Conservation (phyloP, 2,329 filamentous ascomycete species). For the Dactylellina sp. region DNA sequence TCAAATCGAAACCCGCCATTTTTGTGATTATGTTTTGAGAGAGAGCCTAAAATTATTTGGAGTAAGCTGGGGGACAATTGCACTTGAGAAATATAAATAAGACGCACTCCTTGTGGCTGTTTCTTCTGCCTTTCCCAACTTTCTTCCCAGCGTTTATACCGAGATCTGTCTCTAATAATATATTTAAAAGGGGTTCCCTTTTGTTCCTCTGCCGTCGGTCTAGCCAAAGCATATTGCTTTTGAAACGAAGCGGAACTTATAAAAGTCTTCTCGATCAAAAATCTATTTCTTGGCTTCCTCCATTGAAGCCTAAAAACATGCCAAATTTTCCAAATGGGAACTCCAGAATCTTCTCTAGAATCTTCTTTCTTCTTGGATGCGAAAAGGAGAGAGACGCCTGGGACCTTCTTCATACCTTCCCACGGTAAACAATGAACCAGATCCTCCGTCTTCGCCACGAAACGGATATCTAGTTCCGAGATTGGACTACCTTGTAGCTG, state of each 20-base stretch:
- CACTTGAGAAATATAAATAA: no score
- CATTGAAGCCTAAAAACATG: constrained; percentile 1
- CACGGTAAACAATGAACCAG: neutral
- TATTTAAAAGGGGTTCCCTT: neutral
- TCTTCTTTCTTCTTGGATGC: neutral
- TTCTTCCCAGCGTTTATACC: neutral
- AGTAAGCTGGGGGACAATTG: no score
- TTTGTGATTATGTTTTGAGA: no score
- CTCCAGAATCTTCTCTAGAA: neutral
- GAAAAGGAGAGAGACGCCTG: neutral
- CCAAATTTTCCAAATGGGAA: neutral
- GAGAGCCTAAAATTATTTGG: no score
- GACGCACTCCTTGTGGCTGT: neutral
- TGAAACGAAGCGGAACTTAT: neutral
- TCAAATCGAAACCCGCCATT: no score
- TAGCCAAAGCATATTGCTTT: no score
- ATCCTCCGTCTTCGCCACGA: neutral
- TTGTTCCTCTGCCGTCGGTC: neutral
- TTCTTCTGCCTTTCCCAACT: neutral
- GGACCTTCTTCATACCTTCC: neutral
- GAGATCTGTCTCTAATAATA: neutral
- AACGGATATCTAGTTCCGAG: neutral
- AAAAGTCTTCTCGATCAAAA: neutral
- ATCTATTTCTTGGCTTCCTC: neutral
- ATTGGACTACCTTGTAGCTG: neutral